Evolutionary conservation across 2,329 filamentous ascomycete genomes (phyloP), one percentile per base, ranked within the genome.

Genomic region (Dryadomyces quercivorus): DNA sequence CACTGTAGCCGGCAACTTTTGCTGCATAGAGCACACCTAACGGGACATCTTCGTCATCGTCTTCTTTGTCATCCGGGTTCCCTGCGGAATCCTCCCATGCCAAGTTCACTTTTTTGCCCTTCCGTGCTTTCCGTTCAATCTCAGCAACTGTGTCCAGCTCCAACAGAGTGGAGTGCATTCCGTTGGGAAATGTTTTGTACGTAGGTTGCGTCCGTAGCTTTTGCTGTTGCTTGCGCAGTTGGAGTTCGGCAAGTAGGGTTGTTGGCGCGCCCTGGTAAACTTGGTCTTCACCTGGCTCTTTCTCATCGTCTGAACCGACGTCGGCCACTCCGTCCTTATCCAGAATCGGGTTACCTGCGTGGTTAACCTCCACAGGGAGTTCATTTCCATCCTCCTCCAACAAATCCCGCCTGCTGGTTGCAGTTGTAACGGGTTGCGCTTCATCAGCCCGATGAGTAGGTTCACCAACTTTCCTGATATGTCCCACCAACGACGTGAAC

Each of bases 111-210:
- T 84, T 86, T 63, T 86, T 87, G 55, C 79, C 78, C 62, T 85
- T 79, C 42, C 92, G 81, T 31, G 85, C 77, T 59, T 84, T 82
- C 61, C 84, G 84, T 66, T 95, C 87, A 22, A 90, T 78, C 67
- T 96, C 87, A 21, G 88, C 88, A 31, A 96, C 88, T 0, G 89
- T 86, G 64, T 98, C 92, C 61, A 97, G 78, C 65, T 98, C 83
- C 1, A 98, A 75, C 4, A 98, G 75, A 0, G 93, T 98, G 15
- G 88, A 88, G 59, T 93, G 88, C 77, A 95, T 84, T n/a, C 89
- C 91, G 54, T 85, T 83, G 20, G 86, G 84, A 61, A 75, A 75
- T 2, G 70, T 69, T 47, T 76, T 80, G 36, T 79, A 75, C 21
- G 84, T 76, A 15, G 85, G 85, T 21, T 83, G 80, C 34, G 85